A percentile compares a stretch with the other conserved stretches of the same genome.
Conservation (phyloP, 2,329 filamentous ascomycete genomes). For the Scedosporium boydii region DNA sequence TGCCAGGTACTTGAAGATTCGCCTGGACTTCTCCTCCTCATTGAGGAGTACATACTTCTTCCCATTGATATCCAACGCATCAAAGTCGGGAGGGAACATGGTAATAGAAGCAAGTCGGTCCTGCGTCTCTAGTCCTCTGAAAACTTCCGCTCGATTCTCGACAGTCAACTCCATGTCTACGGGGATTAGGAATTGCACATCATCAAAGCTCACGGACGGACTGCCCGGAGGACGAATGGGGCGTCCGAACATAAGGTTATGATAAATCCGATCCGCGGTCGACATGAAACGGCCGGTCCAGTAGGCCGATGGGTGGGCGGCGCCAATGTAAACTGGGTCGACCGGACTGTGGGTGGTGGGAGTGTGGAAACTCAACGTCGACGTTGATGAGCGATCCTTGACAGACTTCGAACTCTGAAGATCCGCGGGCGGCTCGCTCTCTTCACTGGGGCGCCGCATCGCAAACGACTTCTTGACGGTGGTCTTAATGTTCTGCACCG, state of each 20-base stretch:
- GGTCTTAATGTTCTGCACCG: background rate
- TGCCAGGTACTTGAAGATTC: conserved; percentile 37
- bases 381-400: background rate
- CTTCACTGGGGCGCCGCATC: background rate
- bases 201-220: background rate
- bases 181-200: background rate
- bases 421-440: background rate
- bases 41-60: background rate
- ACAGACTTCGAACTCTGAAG: background rate
- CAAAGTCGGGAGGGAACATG: background rate
- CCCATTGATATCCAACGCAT: background rate
- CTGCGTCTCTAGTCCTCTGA: background rate
- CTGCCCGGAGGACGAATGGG: background rate
- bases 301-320: conserved; percentile 39
- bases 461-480: background rate
- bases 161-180: background rate
- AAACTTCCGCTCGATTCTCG: background rate
- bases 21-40: conserved; percentile 32
- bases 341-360: background rate
- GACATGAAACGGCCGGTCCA: conserved; percentile 54
- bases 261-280: conserved; percentile 35
- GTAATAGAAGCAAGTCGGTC: background rate
- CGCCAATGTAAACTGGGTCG: conserved; percentile 23
- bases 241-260: background rate
- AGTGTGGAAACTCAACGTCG: background rate